Base-by-base conservation (phyloP, 371 early-diverging fungal species). In the Mucor sp. region DNA sequence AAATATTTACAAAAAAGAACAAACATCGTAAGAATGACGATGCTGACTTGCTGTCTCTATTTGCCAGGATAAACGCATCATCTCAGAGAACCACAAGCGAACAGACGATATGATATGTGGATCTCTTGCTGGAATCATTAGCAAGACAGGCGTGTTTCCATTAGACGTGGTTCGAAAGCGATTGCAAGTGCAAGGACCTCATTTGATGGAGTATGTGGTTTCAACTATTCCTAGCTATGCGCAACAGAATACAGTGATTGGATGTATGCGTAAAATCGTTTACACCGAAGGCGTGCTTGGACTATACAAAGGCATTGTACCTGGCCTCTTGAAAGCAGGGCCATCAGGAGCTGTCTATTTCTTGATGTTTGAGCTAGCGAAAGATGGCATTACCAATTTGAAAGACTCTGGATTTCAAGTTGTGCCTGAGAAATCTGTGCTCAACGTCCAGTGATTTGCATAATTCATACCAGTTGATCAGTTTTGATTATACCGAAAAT, bases 101-200 rank as follows among this genome's bases (percentile, higher is more conserved):
- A 53, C 28, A 41, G 80, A 84, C 28, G 90, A 94, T 58, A 80
- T 93, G 60, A 21, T 92, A 3, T 81, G 88, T 53, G 97, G 97
- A 4, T 94, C 86, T 1, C 55, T 90, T n/a, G 90, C 95, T 1
- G 96, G 97, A 3, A 77, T 90, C 8, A 73, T 93, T 44, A 86
- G 90, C 47, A 97, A 97, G 74, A 83, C 90, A 0, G 88, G 83
- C 15, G 91, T 95, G 7, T 94, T 94, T 82, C 97, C 97, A 2
- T 75, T 97, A 50, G 97, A 97, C 74, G 85, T 93, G 30, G 85
- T 96, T 11, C 80, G 93, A 50, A 90, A 91, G 65, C 84, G 93
- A 33, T 62, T 91, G 58, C 90, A 89, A 66, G 82, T 93, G 3
- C 94, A 95, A 74, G 91, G 91, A 4, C 92, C 93, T 23, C 74